Evolutionary conservation across 2,329 filamentous ascomycete species (phyloP), one percentile per base, ranked within the genome.

Genomic region (Blastomyces gilchristii): DNA sequence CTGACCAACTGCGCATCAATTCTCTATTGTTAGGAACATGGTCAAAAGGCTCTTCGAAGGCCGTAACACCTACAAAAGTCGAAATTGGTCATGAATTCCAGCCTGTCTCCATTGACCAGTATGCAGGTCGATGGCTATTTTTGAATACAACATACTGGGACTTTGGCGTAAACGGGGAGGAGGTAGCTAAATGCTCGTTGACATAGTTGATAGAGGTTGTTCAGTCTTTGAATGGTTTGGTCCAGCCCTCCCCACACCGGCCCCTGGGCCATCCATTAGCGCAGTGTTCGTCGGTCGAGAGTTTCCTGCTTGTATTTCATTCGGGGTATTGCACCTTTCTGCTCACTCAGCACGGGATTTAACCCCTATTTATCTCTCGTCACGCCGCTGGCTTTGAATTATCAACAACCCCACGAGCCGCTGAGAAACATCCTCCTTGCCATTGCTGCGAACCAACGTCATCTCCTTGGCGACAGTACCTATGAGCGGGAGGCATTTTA

Each of bases 331-430:
- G 71, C 68, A 1, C 71, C 72, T 0, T 68, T 69, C 25, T 74
- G 72, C 62, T 72, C 72, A 4, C 64, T 73, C 4, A 73, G 69
- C 47, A 54, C 63, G 18, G 64, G 64, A 2, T 62, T 71, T 28
- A 74, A 74, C 39, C 72, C 71, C 7, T 74, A 74, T 60, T 62
- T 72, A 8, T 65, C 64, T 12, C 67, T 69, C 53, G 65, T 71
- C 43, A 66, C 65, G 3, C 70, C 71, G 0, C 63, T 73, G 37
- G 67, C 64, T 11, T 47, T 59, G 57, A 59, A 47, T 47, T 47
- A 25, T 49, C 54, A 57, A 43, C 70, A 67, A 47, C 59, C 56
- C 9, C 69, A 66, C 50, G 62, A 60, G 8, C 69, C 71, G 0
- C 65, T 73, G 12, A 66, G 66, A 45, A 65, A 70, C 47, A 68